Conservation (phyloP, 352 stramenopile genomes). For the Pythium folliculosum region DNA sequence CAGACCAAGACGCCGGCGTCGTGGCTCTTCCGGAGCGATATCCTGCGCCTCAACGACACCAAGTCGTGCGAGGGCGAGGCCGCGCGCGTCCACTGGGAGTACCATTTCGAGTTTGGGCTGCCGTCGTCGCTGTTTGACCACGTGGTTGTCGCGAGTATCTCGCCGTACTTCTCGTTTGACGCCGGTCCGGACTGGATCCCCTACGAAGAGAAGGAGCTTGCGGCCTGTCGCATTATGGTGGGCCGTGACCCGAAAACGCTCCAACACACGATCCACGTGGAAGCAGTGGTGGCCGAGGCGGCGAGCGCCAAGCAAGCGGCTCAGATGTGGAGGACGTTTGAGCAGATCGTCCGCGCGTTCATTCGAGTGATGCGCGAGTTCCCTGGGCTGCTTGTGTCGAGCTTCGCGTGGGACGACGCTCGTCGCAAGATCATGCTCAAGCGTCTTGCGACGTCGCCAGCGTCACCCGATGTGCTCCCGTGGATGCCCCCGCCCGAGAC, state of each 20-base stretch:
- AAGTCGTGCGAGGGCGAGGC: neutral
- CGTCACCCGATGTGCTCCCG: too few species aligned
- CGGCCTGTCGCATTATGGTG: constrained; percentile 4
- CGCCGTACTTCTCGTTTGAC: neutral
- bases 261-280: constrained; percentile 6
- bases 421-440: neutral
- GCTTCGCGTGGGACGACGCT: constrained; percentile 8
- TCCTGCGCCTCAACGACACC: neutral
- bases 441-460: neutral
- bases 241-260: neutral
- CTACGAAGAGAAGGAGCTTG: neutral
- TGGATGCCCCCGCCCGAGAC: constrained; percentile 8
- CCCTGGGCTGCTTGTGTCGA: neutral
- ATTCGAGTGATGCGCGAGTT: constrained; percentile 6
- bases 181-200: constrained; percentile 14
- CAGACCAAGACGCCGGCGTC: neutral
- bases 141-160: constrained; percentile 16
- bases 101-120: constrained; percentile 7
- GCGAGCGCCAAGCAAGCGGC: neutral
- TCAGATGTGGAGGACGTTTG: constrained; percentile 6
- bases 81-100: constrained; percentile 18
- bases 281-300: constrained; percentile 5
- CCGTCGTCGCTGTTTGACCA: constrained; percentile 7
- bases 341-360: neutral
- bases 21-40: constrained; percentile 7